Conservation (phyloP, 257 asterid genomes). For the Ballota nigra region DNA sequence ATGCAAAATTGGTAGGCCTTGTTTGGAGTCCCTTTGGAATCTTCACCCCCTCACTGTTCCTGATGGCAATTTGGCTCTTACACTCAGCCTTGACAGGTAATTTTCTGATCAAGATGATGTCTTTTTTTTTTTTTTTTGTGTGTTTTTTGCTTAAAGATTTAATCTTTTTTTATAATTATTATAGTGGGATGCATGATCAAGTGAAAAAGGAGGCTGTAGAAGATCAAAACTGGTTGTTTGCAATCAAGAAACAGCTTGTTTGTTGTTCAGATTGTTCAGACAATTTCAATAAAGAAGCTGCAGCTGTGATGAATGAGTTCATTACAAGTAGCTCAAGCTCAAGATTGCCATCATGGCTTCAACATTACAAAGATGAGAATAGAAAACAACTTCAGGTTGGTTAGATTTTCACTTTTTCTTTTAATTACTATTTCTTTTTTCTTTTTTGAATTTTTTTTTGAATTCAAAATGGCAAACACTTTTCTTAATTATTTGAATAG, state of each 20-base stretch:
- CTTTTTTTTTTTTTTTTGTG: too few relatives aligned
- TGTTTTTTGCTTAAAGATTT: too few relatives aligned
- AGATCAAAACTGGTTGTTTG: slow-evolving; percentile 43
- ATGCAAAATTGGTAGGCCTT: slow-evolving; percentile 73
- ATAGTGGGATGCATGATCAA: slow-evolving; percentile 45
- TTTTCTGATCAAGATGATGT: not conserved
- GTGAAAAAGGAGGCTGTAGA: slow-evolving; percentile 46
- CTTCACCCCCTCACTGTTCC: slow-evolving; percentile 71
- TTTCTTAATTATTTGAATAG: too few relatives aligned
- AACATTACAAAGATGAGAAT: slow-evolving; percentile 61
- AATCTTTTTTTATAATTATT: not conserved
- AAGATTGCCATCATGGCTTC: slow-evolving; percentile 87
- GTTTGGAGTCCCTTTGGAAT: slow-evolving; percentile 76
- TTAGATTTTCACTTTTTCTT: slow-evolving; percentile 8
- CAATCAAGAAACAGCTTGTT: slow-evolving; percentile 54
- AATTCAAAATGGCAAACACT: too few relatives aligned
- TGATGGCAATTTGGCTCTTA: slow-evolving; percentile 53
- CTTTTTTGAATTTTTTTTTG: too few relatives aligned
- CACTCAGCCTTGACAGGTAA: slow-evolving; percentile 70
- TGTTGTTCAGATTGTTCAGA: slow-evolving; percentile 77
- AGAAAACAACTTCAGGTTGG: slow-evolving; percentile 40
- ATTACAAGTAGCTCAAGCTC: slow-evolving; percentile 37
- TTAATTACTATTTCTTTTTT: too few relatives aligned
- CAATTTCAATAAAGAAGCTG: slow-evolving; percentile 68
- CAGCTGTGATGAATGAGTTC: slow-evolving; percentile 31